phyloP scores from a whole-genome alignment of 805 yeast genomes.

The Candida pseudofarinosa region DNA sequence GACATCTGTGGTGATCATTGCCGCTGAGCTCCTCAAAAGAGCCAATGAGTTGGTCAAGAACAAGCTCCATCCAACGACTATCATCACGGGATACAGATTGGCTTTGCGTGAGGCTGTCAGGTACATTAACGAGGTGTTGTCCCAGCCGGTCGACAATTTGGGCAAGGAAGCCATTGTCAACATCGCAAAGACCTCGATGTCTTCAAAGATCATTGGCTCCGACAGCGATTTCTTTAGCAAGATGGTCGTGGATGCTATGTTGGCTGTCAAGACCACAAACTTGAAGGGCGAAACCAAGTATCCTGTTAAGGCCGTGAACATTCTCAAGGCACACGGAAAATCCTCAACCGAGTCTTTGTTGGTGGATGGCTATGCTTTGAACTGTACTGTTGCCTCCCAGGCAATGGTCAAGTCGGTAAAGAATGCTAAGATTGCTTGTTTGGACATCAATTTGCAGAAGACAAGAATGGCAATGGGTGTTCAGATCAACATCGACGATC shows the following conservation, averaged over 20 bases:
- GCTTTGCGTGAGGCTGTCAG: slow-evolving; percentile 89
- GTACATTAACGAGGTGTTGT: slow-evolving; percentile 79
- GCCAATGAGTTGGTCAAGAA: slow-evolving; percentile 92
- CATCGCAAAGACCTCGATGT: slow-evolving; percentile 96
- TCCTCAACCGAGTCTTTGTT: slow-evolving; percentile 82
- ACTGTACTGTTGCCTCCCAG: slow-evolving; percentile 95
- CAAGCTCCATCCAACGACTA: slow-evolving; percentile 96
- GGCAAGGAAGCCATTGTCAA: slow-evolving; percentile 83
- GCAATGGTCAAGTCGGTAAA: slow-evolving; percentile 80
- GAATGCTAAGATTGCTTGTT: slow-evolving; percentile 78
- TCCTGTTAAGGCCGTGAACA: slow-evolving; percentile 96
- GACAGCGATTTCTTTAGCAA: slow-evolving; percentile 87
- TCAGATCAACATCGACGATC: slow-evolving; percentile 93
- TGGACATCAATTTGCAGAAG: slow-evolving; percentile 91
- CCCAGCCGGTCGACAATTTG: slow-evolving; percentile 71
- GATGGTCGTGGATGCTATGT: slow-evolving; percentile 92
- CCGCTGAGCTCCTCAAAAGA: slow-evolving; percentile 84
- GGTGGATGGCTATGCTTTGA: slow-evolving; percentile 91
- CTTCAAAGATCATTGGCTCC: slow-evolving; percentile 91
- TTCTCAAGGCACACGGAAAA: slow-evolving; percentile 95
- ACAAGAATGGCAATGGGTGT: slow-evolving; percentile 98
- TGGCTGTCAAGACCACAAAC: slow-evolving; percentile 89
- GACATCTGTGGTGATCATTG: slow-evolving; percentile 94
- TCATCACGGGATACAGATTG: slow-evolving; percentile 92
- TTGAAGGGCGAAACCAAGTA: slow-evolving; percentile 83